phyloP scores from a whole-genome alignment of 768 basidiomycete species.

The button mushroom (Agaricus bisporus) region DNA sequence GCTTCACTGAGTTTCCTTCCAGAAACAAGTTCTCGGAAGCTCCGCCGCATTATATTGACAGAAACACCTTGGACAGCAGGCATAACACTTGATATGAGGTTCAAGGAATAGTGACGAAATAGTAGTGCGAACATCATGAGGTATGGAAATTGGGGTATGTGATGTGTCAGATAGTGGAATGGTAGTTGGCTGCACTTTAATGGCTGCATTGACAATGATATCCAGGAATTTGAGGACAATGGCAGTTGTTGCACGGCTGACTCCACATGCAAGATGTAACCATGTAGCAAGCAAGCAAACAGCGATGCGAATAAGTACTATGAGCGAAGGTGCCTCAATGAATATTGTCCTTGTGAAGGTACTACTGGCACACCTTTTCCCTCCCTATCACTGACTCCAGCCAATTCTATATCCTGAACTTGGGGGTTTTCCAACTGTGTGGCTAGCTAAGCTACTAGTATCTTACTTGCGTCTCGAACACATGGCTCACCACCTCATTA shows the following conservation, averaged over 20 bases:
- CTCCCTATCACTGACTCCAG: no score
- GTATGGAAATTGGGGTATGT: slow-evolving; percentile 2
- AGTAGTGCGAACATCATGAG: slow-evolving; percentile 11
- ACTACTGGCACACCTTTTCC: no score
- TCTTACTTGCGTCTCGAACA: no score
- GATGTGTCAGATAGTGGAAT: neutral
- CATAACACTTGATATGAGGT: slow-evolving; percentile 11
- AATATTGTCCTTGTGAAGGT: neutral
- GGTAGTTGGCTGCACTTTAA: neutral
- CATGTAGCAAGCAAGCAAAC: slow-evolving; percentile 4
- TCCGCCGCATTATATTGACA: neutral
- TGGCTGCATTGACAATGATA: neutral
- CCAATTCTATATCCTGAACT: no score
- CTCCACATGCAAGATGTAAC: slow-evolving; percentile 13
- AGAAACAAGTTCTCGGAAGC: slow-evolving; percentile 2
- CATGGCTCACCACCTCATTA: neutral
- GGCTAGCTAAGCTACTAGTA: no score
- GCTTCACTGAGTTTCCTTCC: slow-evolving; percentile 9
- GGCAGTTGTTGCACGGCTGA: slow-evolving; percentile 14
- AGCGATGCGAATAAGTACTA: neutral
- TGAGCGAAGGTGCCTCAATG: neutral
- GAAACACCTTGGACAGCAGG: slow-evolving; percentile 17
- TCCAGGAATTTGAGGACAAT: slow-evolving; percentile 7
- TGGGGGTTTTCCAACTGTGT: no score
- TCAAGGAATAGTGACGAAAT: slow-evolving; percentile 12